Evolutionary conservation across 23 red algal species (phyloP).

Genomic region (Gracilaria gracilis): DNA sequence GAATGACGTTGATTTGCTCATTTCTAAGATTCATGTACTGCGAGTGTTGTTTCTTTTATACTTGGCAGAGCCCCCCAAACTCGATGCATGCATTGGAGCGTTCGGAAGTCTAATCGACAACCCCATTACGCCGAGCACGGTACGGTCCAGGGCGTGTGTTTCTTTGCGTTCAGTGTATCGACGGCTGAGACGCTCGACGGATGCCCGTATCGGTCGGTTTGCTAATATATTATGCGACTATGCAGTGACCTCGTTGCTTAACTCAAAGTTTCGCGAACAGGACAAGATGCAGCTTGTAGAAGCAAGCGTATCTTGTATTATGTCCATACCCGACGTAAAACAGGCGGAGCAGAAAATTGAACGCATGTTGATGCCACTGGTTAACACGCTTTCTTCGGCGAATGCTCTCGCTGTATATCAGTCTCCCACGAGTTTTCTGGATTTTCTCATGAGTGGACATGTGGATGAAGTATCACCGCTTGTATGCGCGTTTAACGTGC

Average conservation of each 20-base stretch:
- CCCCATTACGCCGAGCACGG: conserved; percentile 1
- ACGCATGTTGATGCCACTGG: conserved; percentile 26
- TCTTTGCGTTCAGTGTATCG: conserved; percentile 37
- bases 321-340: conserved; percentile 19
- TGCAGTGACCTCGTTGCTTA: conserved; percentile 19
- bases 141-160: conserved; percentile 41
- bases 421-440: conserved; percentile 15
- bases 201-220: conserved; percentile 20
- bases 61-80: background rate
- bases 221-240: conserved; percentile 40
- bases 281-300: conserved; percentile 62
- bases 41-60: conserved; percentile 48
- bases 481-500: conserved; percentile 37
- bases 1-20: conserved; percentile 6
- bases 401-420: conserved; percentile 10
- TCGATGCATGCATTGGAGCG: conserved; percentile 44
- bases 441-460: conserved; percentile 27
- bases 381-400: conserved; percentile 12
- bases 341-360: conserved; percentile 39
- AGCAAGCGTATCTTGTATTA: conserved; percentile 43
- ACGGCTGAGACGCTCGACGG: conserved; percentile 1
- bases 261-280: conserved; percentile 25
- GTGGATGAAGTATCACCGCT: conserved; percentile 5
- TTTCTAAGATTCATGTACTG: conserved; percentile 37
- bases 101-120: conserved; percentile 19